Conservation (phyloP, 1,284 basidiomycete species). For the Fomitopsis betulina region DNA sequence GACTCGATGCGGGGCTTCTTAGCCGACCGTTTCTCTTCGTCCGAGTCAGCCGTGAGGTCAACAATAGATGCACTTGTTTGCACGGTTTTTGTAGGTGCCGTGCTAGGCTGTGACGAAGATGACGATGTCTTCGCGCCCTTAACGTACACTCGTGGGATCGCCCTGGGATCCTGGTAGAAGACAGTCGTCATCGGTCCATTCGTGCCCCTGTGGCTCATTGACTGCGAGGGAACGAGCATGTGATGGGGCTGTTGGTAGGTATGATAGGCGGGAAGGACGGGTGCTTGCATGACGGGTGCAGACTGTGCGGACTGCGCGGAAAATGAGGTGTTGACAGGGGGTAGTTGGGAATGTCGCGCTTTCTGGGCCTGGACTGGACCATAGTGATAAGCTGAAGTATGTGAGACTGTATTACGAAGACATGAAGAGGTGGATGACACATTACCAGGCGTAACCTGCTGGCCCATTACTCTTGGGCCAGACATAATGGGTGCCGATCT, state of each 20-base stretch:
- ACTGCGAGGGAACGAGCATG: not conserved
- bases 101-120: not conserved
- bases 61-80: not conserved
- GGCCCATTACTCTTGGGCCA: not conserved
- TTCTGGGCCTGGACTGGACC: not conserved
- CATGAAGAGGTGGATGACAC: too few relatives aligned
- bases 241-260: not conserved
- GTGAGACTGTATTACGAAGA: not conserved
- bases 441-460: not conserved
- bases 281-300: not conserved
- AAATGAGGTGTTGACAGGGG: conserved; percentile 2
- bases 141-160: not conserved
- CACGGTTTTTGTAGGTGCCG: not conserved
- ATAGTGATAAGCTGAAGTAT: not conserved
- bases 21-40: not conserved
- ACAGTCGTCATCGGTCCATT: not conserved
- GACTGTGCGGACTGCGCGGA: conserved; percentile 8
- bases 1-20: not conserved
- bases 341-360: conserved; percentile 5
- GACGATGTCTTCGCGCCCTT: not conserved
- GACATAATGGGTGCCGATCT: not conserved
- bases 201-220: not conserved
- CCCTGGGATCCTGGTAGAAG: not conserved
- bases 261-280: not conserved
- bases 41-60: not conserved